A percentile compares a stretch with the other conserved stretches of the same genome.
Evolutionary conservation across 148 eudicot genomes (phyloP).

Genomic region (Diospyros kaki): DNA sequence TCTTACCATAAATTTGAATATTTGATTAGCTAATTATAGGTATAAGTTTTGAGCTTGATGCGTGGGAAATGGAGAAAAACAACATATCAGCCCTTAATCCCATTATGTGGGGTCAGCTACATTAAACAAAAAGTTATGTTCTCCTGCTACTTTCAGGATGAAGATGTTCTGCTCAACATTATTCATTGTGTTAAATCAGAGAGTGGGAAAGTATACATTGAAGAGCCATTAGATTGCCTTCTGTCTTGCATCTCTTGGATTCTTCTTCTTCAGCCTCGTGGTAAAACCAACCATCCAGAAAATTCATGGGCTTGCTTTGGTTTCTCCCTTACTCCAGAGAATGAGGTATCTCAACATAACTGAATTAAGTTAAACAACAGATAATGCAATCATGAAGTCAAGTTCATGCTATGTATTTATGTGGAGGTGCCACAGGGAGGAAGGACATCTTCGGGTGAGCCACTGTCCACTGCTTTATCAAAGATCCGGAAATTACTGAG

Average conservation of each 20-base stretch:
- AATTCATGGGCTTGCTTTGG: slow-evolving; percentile 52
- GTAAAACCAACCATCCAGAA: slow-evolving; percentile 26
- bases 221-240: slow-evolving; percentile 55
- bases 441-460: slow-evolving; percentile 33
- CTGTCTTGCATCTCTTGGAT: slow-evolving; percentile 59
- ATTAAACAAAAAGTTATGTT: too few relatives aligned
- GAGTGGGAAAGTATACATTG: slow-evolving; percentile 30
- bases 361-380: background rate
- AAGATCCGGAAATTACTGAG: slow-evolving; percentile 42
- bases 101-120: too few relatives aligned
- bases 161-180: slow-evolving; percentile 33
- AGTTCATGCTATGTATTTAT: background rate
- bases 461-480: slow-evolving; percentile 38
- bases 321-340: slow-evolving; percentile 55
- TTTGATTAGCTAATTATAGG: background rate
- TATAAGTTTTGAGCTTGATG: background rate
- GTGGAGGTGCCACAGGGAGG: slow-evolving; percentile 35
- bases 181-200: slow-evolving; percentile 39
- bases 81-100: background rate
- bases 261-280: slow-evolving; percentile 52
- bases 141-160: slow-evolving; percentile 28
- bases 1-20: background rate
- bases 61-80: background rate
- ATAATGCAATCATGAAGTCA: background rate
- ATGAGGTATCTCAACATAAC: slow-evolving; percentile 34